Base-by-base conservation (phyloP, 2,329 filamentous ascomycete species). In the Hirsutella rhossiliensis region DNA sequence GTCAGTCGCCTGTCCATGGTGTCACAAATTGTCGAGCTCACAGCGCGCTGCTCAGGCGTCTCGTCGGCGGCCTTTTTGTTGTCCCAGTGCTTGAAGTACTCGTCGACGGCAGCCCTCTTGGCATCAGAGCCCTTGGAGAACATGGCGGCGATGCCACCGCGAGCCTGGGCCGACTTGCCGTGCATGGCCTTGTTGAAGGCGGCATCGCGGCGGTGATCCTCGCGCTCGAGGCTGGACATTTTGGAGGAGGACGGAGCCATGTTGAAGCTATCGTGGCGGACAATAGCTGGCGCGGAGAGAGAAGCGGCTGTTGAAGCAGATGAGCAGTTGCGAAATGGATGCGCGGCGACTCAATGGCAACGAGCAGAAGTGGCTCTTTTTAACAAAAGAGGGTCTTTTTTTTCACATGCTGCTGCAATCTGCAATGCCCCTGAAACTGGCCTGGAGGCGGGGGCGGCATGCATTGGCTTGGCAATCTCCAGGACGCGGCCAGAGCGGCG, bases 41-140 rank as follows among this genome's bases (percentile, higher is more conserved):
- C 86, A 66, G 87, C 83, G 59, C 90, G 80, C 54, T 77, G 82
- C 57, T 83, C 86, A 44, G 82, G 77, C 2, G 90, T 97, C 75
- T 98, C 92, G 37, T 82, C 76, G 50, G 75, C 80, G 29, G 71
- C 84, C 39, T 70, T 66, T 68, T 94, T 88, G 71, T 90, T 84
- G 65, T 95, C 87, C 85, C 86, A 95, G 63, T 94, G 88, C 75
- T 94, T 94, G 72, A 94, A 94, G 69, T 95, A 95, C 63, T 94
- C 86, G 59, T 92, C 85, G 27, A 89, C 77, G 40, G 87, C 87
- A 43, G 82, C 82, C 62, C 87, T 78, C 60, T 94, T 85, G 8
- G 87, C 87, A 28, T 71, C 59, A 28, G 57, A 52, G 63, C 92
- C 82, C 72, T 98, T 98, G 62, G 74, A 73, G 58, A 94, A 72